Evolutionary conservation across 2,329 filamentous ascomycete species (phyloP).

Genomic region (Mycogone perniciosa): DNA sequence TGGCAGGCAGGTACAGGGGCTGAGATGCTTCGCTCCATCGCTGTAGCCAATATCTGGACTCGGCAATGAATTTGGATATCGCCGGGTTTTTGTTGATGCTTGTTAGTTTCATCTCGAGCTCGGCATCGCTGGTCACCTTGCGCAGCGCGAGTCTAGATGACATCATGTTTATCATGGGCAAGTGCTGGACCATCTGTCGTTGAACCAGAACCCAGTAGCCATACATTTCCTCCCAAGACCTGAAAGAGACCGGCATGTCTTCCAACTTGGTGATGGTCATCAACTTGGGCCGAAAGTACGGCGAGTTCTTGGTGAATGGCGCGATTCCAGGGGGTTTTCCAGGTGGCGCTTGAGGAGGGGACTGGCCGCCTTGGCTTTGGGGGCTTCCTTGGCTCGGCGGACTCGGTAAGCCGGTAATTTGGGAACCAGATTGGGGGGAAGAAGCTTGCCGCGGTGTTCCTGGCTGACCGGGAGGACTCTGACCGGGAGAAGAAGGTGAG

Average conservation of each 20-base stretch:
- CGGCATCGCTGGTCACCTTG: constrained; percentile 19
- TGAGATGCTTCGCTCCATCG: constrained; percentile 35
- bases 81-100: constrained; percentile 25
- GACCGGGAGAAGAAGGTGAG: background rate
- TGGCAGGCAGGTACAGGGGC: constrained; percentile 26
- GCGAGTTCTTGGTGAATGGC: constrained; percentile 33
- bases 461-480: constrained; percentile 23
- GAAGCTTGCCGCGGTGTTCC: constrained; percentile 20
- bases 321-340: constrained; percentile 26
- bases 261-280: constrained; percentile 26
- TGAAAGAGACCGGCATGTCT: constrained; percentile 28
- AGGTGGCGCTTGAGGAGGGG: constrained; percentile 14
- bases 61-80: constrained; percentile 29
- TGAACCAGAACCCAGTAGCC: constrained; percentile 35
- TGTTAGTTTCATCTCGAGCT: constrained; percentile 25
- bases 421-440: constrained; percentile 4
- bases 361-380: constrained; percentile 15
- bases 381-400: constrained; percentile 30
- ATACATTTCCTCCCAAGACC: constrained; percentile 28
- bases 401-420: constrained; percentile 23
- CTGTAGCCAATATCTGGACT: constrained; percentile 33
- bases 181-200: constrained; percentile 30
- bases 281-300: constrained; percentile 29
- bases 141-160: constrained; percentile 26
- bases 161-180: constrained; percentile 28